Conservation (phyloP, 2,329 filamentous ascomycete species). For the Paraphaeosphaeria sporulosa region DNA sequence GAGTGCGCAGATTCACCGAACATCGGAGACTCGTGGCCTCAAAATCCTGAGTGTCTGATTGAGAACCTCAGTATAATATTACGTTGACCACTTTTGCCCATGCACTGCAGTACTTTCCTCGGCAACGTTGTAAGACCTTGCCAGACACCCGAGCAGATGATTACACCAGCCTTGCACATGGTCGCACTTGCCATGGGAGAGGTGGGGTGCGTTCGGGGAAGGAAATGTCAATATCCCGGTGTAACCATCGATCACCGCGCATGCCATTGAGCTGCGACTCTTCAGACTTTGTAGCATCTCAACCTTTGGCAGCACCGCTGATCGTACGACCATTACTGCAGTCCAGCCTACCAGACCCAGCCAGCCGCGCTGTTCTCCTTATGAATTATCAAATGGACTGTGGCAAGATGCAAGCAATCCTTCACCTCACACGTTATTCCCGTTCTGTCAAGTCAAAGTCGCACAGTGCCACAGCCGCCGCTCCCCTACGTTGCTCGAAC, state of each 20-base stretch:
- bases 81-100: background rate
- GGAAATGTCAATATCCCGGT: conserved; percentile 4
- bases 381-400: background rate
- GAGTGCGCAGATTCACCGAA: background rate
- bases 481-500: conserved; percentile 19
- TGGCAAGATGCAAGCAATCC: background rate
- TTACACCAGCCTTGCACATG: conserved; percentile 9
- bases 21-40: background rate
- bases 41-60: background rate
- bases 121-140: conserved; percentile 3
- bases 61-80: background rate
- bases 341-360: background rate
- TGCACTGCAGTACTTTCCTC: conserved; percentile 3
- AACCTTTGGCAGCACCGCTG: background rate
- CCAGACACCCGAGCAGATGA: background rate
- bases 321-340: background rate
- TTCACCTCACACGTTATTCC: background rate
- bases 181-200: conserved; percentile 1
- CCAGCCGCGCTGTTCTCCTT: background rate
- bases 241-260: background rate
- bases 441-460: background rate
- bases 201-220: conserved; percentile 3
- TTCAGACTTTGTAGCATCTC: background rate
- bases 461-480: background rate
- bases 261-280: background rate